Base-by-base conservation (phyloP, 495 filamentous ascomycete genomes). In the Alectoria sarmentosa region DNA sequence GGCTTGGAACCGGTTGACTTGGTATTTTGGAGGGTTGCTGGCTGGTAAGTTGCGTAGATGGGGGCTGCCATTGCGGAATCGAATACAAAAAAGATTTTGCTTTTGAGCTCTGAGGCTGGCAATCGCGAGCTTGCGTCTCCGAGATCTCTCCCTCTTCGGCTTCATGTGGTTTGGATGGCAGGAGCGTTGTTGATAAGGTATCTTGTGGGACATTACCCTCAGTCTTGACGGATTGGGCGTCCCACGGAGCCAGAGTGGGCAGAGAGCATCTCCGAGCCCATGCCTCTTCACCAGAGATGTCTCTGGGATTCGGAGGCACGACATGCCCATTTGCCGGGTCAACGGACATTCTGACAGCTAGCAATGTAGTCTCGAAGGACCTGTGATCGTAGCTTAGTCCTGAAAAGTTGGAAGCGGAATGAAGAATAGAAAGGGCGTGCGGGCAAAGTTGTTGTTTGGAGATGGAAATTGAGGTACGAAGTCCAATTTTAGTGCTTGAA, bases 51-150 rank as follows among this genome's bases (percentile, higher is more conserved):
- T n/a, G n/a, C n/a, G n/a, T n/a, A 38, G 34, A 4, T 38, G 60
- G 44, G 17, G 46, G 46, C 39, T 62, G 44, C 60, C 44, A 54
- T 36, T 38, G 60, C 19, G 60, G 46, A 26, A 62, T 52, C 2
- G 60, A 54, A 36, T 46, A 36, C 14, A 52, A 37, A 17, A 17
- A 23, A 17, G 44, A 54, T 1, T 37, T 10, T 36, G 21, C 44
- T 9, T 37, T 23, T 5, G 60, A 39, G 13, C 15, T 17, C 26
- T 14, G 23, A 21, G n/a, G 41, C 19, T 44, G 19, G 14, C 4
- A 14, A 13, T 21, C 49, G 17, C 14, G 30, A n/a, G 42, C 7
- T 6, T 17, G 6, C 13, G 32, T 4, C n/a, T 38, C 15, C 3
- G 41, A 34, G 26, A 52, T 2, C 14, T 48, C 30, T 28, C 60